Base-by-base conservation (phyloP, 2,329 filamentous ascomycete species). In the Hymenoscyphus fructigenus region DNA sequence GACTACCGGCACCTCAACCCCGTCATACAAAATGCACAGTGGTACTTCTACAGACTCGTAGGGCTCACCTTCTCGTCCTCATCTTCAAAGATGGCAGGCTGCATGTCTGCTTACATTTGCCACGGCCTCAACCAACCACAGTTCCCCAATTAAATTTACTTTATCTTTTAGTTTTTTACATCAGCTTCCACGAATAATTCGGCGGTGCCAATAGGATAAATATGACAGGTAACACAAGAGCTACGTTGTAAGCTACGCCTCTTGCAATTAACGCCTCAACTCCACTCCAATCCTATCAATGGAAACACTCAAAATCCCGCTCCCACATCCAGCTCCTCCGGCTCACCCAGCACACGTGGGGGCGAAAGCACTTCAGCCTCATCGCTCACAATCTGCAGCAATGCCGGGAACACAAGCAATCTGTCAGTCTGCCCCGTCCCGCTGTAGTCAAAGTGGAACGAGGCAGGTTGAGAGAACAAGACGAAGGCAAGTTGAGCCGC, bases 401-500 rank as follows among this genome's bases (percentile, higher is more conserved):
- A 50, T 3, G 60, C 65, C 15, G 67, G 67, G 47, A 69, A 69
- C 1, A 69, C 66, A 5, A 69, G 57, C 5, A 69, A 44, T 5
- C 28, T 59, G 20, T 65, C 62, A 53, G 34, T 34, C 28, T 55
- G 61, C 2, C 29, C 59, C 7, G 57, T 61, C 14, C 60, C 36
- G 26, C 26, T 41, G 26, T 41, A 61, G 17, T 62, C 63, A 20
- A 66, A 67, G 2, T 56, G 29, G 34, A 62, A 67, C 15, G 58
- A 60, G 55, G 65, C 60, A 1, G 68, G 68, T 29, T 69, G 66
- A 3, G 62, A 63, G 61, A 69, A 69, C n/a, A 69, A 60, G 15
- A 68, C 47, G 57, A 68, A 66, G 32, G 68, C 66, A 56, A 68
- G 64, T 56, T 67, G 63, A 56, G 61, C 63, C 5, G 68, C 68